Base-by-base conservation (phyloP, 1,284 basidiomycete species). In the Takashimella koratensis region DNA sequence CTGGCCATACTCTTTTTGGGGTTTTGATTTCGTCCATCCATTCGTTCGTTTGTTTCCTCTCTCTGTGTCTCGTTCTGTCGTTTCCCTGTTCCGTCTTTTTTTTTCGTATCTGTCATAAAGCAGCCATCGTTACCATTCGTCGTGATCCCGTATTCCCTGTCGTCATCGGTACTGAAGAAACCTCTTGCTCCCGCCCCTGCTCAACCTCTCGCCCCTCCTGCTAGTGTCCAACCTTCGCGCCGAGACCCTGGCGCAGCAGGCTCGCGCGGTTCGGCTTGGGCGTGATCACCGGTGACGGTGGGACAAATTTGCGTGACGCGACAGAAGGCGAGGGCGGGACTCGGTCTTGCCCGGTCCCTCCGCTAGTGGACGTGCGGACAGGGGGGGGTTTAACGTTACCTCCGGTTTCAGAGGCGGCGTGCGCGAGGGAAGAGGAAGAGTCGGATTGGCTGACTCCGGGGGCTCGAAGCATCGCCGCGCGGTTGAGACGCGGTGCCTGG, bases 401-500 rank as follows among this genome's bases (percentile, higher is more conserved):
- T 36, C 30, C 16, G 30, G 30, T 36, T 8, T 16, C 30, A 16
- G 30, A 8, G 30, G 10, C 30, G 16, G 16, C 16, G 10, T 36
- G 30, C 10, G 30, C 3, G 57, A 54, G n/a, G 30, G 30, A 36
- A 8, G 30, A 36, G 45, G 65, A 1, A 42, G 19, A 10, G 58
- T 46, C 22, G 49, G 71, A 11, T 67, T 64, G 46, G 52, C 41
- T 2, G 71, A 62, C 60, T 50, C 69, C 5, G 70, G 71, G 2
- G 51, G 68, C 13, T 58, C 71, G 67, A 4, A 74, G 60, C 47
- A 68, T 53, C 3, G 67, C 64, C 10, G 70, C 52, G 42, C 62
- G 64, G 59, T 74, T 74, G 6, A 65, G 44, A 19, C 71, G 59
- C 2, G 71, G 71, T 21, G 58, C 42, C 71, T 73, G 52, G 11